Evolutionary conservation across 495 filamentous ascomycete genomes (phyloP).

Genomic region (Coniosporium apollinis): DNA sequence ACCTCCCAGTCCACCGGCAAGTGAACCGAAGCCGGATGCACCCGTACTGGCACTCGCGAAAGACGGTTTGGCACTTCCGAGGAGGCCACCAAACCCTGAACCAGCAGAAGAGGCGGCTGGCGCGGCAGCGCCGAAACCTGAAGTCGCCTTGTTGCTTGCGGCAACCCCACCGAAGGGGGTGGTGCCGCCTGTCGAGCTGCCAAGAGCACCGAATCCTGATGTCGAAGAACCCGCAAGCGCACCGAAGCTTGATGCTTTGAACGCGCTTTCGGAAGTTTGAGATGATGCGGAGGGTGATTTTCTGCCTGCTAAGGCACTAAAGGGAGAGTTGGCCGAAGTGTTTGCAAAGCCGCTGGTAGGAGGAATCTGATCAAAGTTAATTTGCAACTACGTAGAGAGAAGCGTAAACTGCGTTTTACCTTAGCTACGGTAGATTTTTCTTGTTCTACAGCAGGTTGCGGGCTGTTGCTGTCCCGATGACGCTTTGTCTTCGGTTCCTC

Average conservation of each 20-base stretch:
- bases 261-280: constrained; percentile 32
- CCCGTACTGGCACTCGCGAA: constrained; percentile 4
- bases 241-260: constrained; percentile 34
- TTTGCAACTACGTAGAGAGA: no score
- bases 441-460: neutral
- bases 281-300: constrained; percentile 9
- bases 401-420: no score
- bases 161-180: constrained; percentile 9
- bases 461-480: constrained; percentile 11
- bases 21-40: constrained; percentile 27
- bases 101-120: neutral
- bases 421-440: constrained; percentile 6
- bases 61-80: neutral
- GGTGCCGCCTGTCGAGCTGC: constrained; percentile 17
- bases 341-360: constrained; percentile 36
- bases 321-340: constrained; percentile 18
- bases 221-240: constrained; percentile 31
- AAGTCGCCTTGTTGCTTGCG: constrained; percentile 1
- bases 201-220: constrained; percentile 37
- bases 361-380: constrained; percentile 28
- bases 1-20: constrained; percentile 21
- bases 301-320: constrained; percentile 13
- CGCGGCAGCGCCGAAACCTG: constrained; percentile 16
- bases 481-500: constrained; percentile 15
- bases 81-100: neutral